Conservation (phyloP, 805 yeast genomes). For the Candida tibetensis region DNA sequence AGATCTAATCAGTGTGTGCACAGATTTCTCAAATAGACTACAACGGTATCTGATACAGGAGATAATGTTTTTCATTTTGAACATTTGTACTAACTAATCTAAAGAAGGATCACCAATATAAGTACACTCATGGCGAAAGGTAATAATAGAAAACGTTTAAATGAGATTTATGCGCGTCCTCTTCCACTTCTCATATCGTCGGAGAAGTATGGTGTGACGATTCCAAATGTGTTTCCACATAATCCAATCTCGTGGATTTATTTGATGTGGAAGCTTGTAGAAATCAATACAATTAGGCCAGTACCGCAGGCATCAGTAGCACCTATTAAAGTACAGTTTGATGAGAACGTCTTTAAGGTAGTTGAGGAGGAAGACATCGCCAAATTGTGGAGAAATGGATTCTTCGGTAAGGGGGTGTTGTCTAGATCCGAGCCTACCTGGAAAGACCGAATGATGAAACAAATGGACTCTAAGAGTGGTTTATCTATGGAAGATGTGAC, state of each 20-base stretch:
- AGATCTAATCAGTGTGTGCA: slow-evolving; percentile 55
- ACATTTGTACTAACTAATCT: slow-evolving; percentile 4
- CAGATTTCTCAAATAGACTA: slow-evolving; percentile 84
- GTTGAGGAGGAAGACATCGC: slow-evolving; percentile 45
- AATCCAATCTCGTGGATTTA: slow-evolving; percentile 66
- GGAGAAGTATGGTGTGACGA: slow-evolving; percentile 32
- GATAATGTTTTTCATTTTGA: neutral
- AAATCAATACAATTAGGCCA: slow-evolving; percentile 11
- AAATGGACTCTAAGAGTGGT: slow-evolving; percentile 27
- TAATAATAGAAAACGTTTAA: slow-evolving; percentile 26
- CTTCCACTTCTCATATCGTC: slow-evolving; percentile 52
- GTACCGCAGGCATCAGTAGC: slow-evolving; percentile 24
- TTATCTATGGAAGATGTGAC: slow-evolving; percentile 76
- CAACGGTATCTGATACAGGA: slow-evolving; percentile 86
- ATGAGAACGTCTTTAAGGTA: slow-evolving; percentile 39
- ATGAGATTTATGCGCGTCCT: slow-evolving; percentile 43
- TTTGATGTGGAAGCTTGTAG: slow-evolving; percentile 36
- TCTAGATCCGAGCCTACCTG: slow-evolving; percentile 94
- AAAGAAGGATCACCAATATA: too few species aligned
- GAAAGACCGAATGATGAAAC: slow-evolving; percentile 60
- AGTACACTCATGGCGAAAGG: slow-evolving; percentile 39
- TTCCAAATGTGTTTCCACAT: slow-evolving; percentile 57
- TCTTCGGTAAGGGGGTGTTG: slow-evolving; percentile 88
- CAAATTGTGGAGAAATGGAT: slow-evolving; percentile 77
- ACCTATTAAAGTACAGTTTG: slow-evolving; percentile 21